Evolutionary conservation across 768 basidiomycete species (phyloP).

Genomic region (Tephrocybe sp.): DNA sequence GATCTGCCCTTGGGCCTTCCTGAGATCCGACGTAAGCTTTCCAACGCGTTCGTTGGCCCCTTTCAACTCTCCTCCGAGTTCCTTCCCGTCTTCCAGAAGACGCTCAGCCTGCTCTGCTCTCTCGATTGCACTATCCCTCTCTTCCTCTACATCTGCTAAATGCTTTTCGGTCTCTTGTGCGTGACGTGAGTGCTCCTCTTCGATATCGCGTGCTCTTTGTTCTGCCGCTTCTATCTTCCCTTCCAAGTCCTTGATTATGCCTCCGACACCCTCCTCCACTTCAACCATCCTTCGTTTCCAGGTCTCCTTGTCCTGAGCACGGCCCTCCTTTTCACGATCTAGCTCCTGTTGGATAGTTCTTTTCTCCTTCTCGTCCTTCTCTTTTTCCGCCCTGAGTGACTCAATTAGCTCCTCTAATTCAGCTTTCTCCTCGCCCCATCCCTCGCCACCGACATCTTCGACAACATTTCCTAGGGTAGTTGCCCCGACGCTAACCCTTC

Average conservation of each 20-base stretch:
- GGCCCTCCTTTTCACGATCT: slow-evolving; percentile 52
- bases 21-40: slow-evolving; percentile 54
- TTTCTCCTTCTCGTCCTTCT: slow-evolving; percentile 42
- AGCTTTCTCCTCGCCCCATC: slow-evolving; percentile 71
- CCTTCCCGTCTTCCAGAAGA: slow-evolving; percentile 60
- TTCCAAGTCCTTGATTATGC: slow-evolving; percentile 66
- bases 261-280: slow-evolving; percentile 67
- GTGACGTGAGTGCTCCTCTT: slow-evolving; percentile 34
- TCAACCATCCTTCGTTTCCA: slow-evolving; percentile 73
- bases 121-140: slow-evolving; percentile 54
- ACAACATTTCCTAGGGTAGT: slow-evolving; percentile 55
- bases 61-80: slow-evolving; percentile 64
- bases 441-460: slow-evolving; percentile 62
- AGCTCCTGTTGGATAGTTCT: slow-evolving; percentile 44
- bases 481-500: slow-evolving; percentile 53
- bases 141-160: slow-evolving; percentile 44
- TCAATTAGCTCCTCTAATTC: slow-evolving; percentile 52
- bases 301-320: slow-evolving; percentile 63
- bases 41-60: slow-evolving; percentile 63
- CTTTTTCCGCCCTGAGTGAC: slow-evolving; percentile 46
- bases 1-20: slow-evolving; percentile 56
- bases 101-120: slow-evolving; percentile 64
- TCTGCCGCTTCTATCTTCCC: slow-evolving; percentile 52
- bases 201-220: slow-evolving; percentile 35
- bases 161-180: slow-evolving; percentile 46